These are phyloP conservation scores for Ocimum tenuiflorum DNA, from an alignment of 257 asterid species.

Conservation along the genomic window DNA sequence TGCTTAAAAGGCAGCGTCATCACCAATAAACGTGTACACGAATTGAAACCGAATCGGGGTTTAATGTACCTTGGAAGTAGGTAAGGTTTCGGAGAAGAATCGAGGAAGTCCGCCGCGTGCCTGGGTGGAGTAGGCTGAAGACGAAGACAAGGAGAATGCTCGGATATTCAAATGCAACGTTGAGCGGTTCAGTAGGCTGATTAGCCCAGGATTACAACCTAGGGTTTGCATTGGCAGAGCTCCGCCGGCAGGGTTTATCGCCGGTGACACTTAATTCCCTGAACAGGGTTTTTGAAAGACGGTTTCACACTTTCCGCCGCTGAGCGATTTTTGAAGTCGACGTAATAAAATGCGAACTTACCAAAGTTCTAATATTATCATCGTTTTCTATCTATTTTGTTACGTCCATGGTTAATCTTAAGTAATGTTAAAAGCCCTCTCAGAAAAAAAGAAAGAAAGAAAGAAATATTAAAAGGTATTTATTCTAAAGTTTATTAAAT, in stretches of 20 bases:
- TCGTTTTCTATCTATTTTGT: no score
- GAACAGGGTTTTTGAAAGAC: slow-evolving; percentile 9
- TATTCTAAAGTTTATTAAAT: no score
- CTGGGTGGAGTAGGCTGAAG: slow-evolving; percentile 52
- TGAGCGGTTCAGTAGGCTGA: slow-evolving; percentile 21
- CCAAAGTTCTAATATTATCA: neutral
- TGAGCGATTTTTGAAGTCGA: neutral
- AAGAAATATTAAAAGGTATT: no score
- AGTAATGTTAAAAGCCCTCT: no score
- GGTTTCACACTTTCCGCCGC: neutral
- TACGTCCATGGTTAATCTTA: no score
- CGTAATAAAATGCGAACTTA: neutral
- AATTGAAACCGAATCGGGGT: neutral
- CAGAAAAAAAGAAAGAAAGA: no score
- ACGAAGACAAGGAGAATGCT: slow-evolving; percentile 46
- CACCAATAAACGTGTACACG: neutral
- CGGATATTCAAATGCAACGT: slow-evolving; percentile 27
- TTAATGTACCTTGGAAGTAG: slow-evolving; percentile 43
- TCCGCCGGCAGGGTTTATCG: slow-evolving; percentile 17
- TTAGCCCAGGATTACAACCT: slow-evolving; percentile 26
- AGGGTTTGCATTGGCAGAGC: slow-evolving; percentile 30
- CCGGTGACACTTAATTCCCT: slow-evolving; percentile 16
- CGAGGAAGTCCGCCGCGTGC: slow-evolving; percentile 97
- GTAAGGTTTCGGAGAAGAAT: slow-evolving; percentile 70
- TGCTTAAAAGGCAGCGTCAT: slow-evolving; percentile 18